Evolutionary conservation across 2,329 filamentous ascomycete genomes (phyloP), one percentile per base, ranked within the genome.

Genomic region (Ilyonectria sp.): DNA sequence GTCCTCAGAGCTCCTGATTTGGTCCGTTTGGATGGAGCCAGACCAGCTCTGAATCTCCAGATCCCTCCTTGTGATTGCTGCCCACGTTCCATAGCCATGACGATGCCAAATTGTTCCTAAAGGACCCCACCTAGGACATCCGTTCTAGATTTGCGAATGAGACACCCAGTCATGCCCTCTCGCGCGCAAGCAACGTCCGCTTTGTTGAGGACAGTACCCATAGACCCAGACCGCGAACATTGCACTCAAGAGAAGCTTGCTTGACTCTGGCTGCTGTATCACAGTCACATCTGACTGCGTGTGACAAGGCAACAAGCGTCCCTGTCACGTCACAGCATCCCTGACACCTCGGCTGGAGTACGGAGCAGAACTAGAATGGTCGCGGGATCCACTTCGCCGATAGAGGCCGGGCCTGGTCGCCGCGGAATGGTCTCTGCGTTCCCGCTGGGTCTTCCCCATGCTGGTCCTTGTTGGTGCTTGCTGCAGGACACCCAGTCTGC

Each of bases 371-470:
- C 63, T 60, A 67, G 69, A 69, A 55, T 31, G 68, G 43, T 66
- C 63, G 69, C 60, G 56, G 46, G 68, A 54, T 59, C 67, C 53
- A 65, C 64, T 23, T 35, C 35, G 35, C 33, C 43, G 63, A 57
- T 65, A 46, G 52, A 65, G 60, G 40, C 33, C 44, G 59, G 50
- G 37, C 63, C 65, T 59, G 69, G 29, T 56, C 54, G 56, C 69
- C 60, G 71, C 65, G 69, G 66, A 72, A 70, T 65, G 50, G 65
- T 57, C 58, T 61, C 70, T 55, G 62, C 68, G 59, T 66, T 68
- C 65, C 68, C 57, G 63, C 49, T 26, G 47, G 53, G 53, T 23
- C 62, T 59, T 54, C 56, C 57, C 21, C 57, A 60, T 56, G 52
- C 4, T 19, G 8, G 46, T 56, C 8, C 26, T 60, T 21, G 60